Base-by-base conservation (phyloP, 148 eudicot species). In the Cornus kousa region DNA sequence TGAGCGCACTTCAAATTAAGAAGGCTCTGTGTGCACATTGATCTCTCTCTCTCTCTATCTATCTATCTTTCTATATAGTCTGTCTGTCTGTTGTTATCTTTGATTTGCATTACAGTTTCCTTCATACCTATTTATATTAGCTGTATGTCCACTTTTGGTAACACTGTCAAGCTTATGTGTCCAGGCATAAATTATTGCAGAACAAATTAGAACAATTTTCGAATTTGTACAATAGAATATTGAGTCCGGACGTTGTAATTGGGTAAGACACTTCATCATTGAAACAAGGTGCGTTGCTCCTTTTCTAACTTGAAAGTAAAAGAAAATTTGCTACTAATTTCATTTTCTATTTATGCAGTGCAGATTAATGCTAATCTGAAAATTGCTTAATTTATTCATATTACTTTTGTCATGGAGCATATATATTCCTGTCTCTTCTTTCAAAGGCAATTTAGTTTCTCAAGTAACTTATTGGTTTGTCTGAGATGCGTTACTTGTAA, bases 291-390 rank as follows among this genome's bases (percentile, higher is more conserved):
- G 62, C 20, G 20, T 57, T 57, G 24, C 31, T 35, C 17, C n/a
- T 74, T 57, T 73, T 75, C 53, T 62, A 39, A 35, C 22, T 35
- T 67, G 68, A 59, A 67, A 75, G 13, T 75, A n/a, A 4, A 40
- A 39, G 19, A 40, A 14, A 33, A n/a, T 62, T 43, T 17, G 31
- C 22, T 62, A 24, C 53, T n/a, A 24, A 2, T n/a, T 35, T 39
- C 32, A 10, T 35, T 35, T 35, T 35, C 37, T 35, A 35, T 35
- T 35, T 2, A 35, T 35, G 37, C 37, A 1, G 37, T 23, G 22
- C 31, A 35, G 16, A 22, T 23, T 64, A 5, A 23, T 70, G 40
- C 22, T 39, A 22, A 68, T 37, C 17, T 43, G 23, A 19, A 74
- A 32, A 65, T 66, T 23, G 10, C 11, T 32, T 74, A n/a, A 57